Evolutionary conservation across 2,329 filamentous ascomycete genomes (phyloP).

Genomic region (Penicillium olsonii): DNA sequence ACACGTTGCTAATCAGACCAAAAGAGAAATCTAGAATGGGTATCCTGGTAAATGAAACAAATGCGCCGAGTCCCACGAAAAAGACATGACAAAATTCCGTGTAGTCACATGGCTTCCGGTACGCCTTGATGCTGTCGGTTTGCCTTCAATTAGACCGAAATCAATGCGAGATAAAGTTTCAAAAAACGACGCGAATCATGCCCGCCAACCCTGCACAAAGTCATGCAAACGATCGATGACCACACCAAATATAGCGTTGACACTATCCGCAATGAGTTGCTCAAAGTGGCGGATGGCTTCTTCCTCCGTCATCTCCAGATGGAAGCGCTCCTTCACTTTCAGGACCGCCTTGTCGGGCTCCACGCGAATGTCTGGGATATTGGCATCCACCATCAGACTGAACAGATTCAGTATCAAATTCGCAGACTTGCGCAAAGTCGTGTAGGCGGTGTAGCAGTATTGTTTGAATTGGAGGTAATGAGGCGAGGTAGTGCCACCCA

Average conservation of each 20-base stretch:
- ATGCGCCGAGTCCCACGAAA: constrained; percentile 2
- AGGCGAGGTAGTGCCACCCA: constrained; percentile 80
- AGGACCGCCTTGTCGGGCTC: constrained; percentile 91
- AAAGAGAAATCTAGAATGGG: constrained; percentile 4
- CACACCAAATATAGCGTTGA: constrained; percentile 86
- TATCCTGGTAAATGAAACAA: constrained; percentile 15
- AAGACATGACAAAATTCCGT: background rate
- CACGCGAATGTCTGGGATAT: constrained; percentile 90
- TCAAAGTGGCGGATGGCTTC: constrained; percentile 89
- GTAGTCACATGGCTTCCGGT: background rate
- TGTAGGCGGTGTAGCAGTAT: constrained; percentile 94
- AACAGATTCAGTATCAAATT: constrained; percentile 95
- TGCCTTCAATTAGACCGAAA: background rate
- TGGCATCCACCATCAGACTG: constrained; percentile 94
- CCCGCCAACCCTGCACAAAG: constrained; percentile 85
- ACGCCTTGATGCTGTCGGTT: background rate
- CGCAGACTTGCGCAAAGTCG: constrained; percentile 82
- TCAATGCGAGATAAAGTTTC: background rate
- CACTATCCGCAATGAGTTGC: constrained; percentile 83
- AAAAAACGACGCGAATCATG: constrained; percentile 42
- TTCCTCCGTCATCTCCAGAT: constrained; percentile 86
- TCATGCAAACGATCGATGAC: constrained; percentile 95
- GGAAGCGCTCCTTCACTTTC: constrained; percentile 93
- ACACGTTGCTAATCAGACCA: background rate
- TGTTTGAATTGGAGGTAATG: constrained; percentile 90